Conservation (phyloP, 192 early-diverging fungal genomes). For the Diversispora epigaea region DNA sequence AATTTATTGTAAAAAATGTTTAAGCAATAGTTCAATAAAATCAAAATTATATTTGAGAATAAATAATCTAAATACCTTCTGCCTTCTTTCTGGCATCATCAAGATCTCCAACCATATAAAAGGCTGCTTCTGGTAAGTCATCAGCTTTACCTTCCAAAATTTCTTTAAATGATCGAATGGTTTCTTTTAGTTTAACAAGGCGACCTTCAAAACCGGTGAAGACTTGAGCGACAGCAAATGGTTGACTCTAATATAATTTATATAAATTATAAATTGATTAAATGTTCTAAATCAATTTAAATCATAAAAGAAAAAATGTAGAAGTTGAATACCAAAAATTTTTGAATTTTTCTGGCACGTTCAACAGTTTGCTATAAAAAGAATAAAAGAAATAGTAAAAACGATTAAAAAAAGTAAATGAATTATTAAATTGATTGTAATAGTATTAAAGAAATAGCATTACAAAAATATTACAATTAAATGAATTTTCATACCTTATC, state of each 20-base stretch:
- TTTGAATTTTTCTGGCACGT: constrained; percentile 99
- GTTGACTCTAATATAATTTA: constrained; percentile 67
- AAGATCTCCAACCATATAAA: constrained; percentile 98
- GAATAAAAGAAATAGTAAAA: background rate
- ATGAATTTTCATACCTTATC: constrained; percentile 60
- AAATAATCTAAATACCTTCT: constrained; percentile 39
- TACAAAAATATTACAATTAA: background rate
- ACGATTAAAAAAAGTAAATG: background rate
- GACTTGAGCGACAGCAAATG: constrained; percentile 93
- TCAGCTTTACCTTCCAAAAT: constrained; percentile 98
- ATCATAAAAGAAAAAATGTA: background rate
- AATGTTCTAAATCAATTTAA: background rate
- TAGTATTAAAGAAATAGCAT: background rate
- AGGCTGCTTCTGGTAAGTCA: constrained; percentile 89
- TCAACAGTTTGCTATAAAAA: constrained; percentile 76
- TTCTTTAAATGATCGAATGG: constrained; percentile 96
- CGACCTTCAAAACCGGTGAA: constrained; percentile 98
- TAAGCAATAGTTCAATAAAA: background rate
- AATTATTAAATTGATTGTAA: background rate
- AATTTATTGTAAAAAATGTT: background rate
- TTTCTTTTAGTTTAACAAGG: constrained; percentile 86
- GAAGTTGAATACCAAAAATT: constrained; percentile 66
- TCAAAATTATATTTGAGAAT: background rate
- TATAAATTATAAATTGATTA: background rate
- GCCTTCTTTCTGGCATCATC: constrained; percentile 92